Conservation (phyloP, 768 basidiomycete genomes). For the Podaxis sp. region DNA sequence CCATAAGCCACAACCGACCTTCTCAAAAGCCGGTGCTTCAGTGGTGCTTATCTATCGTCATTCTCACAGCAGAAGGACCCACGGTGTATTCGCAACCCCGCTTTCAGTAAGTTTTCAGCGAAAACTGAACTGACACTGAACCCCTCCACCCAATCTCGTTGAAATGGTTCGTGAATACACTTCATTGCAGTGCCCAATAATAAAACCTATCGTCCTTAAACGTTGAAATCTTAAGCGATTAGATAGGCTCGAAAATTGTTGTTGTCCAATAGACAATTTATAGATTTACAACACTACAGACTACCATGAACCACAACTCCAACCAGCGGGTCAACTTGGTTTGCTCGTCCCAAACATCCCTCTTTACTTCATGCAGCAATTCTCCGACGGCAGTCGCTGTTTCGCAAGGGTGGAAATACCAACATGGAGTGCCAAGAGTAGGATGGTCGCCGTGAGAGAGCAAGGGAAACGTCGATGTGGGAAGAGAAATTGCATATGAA, state of each 20-base stretch:
- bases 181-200: neutral
- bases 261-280: constrained; percentile 21
- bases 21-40: neutral
- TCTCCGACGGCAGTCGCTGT: constrained; percentile 67
- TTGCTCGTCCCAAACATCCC: constrained; percentile 30
- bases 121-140: neutral
- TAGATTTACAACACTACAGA: constrained; percentile 64
- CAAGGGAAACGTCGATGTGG: constrained; percentile 63
- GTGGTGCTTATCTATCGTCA: no score
- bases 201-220: no score
- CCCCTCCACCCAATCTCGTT: neutral
- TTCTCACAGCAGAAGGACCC: no score
- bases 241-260: neutral
- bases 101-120: no score
- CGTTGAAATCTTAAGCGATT: no score
- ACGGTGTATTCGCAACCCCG: no score
- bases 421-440: constrained; percentile 66
- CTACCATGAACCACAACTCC: constrained; percentile 77
- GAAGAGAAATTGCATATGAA: constrained; percentile 52
- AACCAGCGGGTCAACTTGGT: constrained; percentile 49
- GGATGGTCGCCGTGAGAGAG: constrained; percentile 90
- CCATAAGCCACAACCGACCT: neutral
- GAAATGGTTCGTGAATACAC: neutral
- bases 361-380: constrained; percentile 52
- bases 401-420: constrained; percentile 90